phyloP scores from a whole-genome alignment of 2,329 filamentous ascomycete species.

The Westerdykella aurantiaca region DNA sequence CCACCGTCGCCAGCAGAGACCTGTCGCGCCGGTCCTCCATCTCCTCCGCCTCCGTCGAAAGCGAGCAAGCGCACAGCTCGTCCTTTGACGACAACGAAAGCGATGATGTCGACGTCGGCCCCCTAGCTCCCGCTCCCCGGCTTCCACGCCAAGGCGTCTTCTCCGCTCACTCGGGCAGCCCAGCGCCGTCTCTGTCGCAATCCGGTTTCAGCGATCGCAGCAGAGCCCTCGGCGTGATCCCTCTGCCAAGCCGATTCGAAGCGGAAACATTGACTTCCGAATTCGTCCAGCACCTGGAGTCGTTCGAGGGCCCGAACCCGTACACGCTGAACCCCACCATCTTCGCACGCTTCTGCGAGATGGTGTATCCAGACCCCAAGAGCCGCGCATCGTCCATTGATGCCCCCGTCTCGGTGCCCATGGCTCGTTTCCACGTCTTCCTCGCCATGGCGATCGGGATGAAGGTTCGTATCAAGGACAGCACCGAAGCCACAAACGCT shows the following conservation, averaged over 20 bases:
- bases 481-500: slow-evolving; percentile 25
- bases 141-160: slow-evolving; percentile 30
- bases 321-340: slow-evolving; percentile 21
- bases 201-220: slow-evolving; percentile 30
- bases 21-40: slow-evolving; percentile 29
- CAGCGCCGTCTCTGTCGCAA: slow-evolving; percentile 18
- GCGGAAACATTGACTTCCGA: slow-evolving; percentile 33
- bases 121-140: slow-evolving; percentile 21
- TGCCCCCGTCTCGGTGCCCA: slow-evolving; percentile 20
- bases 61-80: slow-evolving; percentile 26
- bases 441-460: slow-evolving; percentile 34
- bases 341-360: slow-evolving; percentile 28
- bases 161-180: slow-evolving; percentile 23
- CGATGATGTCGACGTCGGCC: slow-evolving; percentile 15
- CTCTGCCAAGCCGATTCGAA: slow-evolving; percentile 32
- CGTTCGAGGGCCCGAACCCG: slow-evolving; percentile 15
- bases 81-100: slow-evolving; percentile 26
- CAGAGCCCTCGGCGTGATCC: slow-evolving; percentile 25
- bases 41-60: slow-evolving; percentile 26
- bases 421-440: slow-evolving; percentile 35
- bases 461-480: slow-evolving; percentile 29
- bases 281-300: slow-evolving; percentile 27
- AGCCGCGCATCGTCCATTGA: slow-evolving; percentile 11
- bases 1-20: slow-evolving; percentile 12
- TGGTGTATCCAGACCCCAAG: slow-evolving; percentile 28